Percentiles rank a stretch among this genome's conserved stretches.
These are phyloP conservation scores for Seiridium unicorne DNA, from an alignment of 2,329 filamentous ascomycete species.

Conservation along the genomic window DNA sequence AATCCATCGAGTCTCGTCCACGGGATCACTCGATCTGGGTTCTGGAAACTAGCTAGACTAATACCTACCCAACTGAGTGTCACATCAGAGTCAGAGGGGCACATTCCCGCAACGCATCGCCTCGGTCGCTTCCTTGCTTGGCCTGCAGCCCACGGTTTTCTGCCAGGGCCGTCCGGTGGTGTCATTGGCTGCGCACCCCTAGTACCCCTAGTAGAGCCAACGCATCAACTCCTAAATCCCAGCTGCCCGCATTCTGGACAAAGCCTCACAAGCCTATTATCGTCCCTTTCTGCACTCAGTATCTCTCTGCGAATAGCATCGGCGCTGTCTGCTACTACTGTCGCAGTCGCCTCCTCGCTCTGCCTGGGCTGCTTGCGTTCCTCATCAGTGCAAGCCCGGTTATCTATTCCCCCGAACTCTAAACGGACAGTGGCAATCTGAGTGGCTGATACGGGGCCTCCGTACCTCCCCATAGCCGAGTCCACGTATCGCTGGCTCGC, in stretches of 20 bases:
- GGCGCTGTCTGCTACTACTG: background rate
- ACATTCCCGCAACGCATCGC: background rate
- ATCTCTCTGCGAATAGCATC: background rate
- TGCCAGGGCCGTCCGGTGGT: constrained; percentile 4
- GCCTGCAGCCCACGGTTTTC: constrained; percentile 9
- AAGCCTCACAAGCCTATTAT: constrained; percentile 19
- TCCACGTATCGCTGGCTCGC: background rate
- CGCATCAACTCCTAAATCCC: constrained; percentile 9
- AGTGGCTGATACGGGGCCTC: constrained; percentile 2
- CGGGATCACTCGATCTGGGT: background rate
- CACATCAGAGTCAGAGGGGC: background rate
- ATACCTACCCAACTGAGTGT: background rate
- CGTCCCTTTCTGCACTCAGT: background rate
- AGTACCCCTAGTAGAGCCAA: constrained; percentile 6
- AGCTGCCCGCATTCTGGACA: constrained; percentile 10
- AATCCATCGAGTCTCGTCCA: background rate
- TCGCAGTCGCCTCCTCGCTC: background rate
- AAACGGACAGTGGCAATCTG: background rate
- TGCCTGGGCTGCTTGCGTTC: too few relatives aligned
- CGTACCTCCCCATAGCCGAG: constrained; percentile 3
- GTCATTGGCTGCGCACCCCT: constrained; percentile 1
- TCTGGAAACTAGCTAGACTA: too few relatives aligned
- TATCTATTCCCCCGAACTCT: background rate
- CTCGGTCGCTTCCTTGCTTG: constrained; percentile 3
- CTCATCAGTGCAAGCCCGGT: too few relatives aligned